These are phyloP conservation scores for Alternaria rosae DNA, from an alignment of 2,329 filamentous ascomycete genomes.

Conservation along the genomic window DNA sequence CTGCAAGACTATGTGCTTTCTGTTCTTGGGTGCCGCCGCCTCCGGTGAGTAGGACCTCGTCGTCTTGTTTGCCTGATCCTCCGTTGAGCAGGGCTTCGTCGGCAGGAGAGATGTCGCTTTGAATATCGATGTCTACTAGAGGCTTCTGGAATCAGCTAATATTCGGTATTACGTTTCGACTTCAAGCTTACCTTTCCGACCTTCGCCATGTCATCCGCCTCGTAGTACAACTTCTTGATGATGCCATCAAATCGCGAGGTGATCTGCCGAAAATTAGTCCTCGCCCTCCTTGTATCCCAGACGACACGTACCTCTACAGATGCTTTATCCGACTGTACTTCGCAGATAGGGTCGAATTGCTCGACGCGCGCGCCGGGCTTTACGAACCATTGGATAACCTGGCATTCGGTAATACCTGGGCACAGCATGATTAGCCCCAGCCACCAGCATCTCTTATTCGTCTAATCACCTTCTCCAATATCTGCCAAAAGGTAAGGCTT, in stretches of 20 bases:
- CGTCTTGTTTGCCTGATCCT: slow-evolving; percentile 35
- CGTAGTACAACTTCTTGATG: slow-evolving; percentile 95
- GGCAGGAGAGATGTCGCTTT: slow-evolving; percentile 73
- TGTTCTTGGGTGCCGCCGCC: slow-evolving; percentile 30
- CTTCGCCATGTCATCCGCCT: slow-evolving; percentile 93
- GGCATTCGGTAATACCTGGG: slow-evolving; percentile 93
- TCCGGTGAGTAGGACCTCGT: slow-evolving; percentile 11
- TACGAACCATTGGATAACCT: slow-evolving; percentile 99
- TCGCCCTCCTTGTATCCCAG: background rate
- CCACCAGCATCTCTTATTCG: background rate
- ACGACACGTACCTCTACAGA: slow-evolving; percentile 60
- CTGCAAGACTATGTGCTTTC: background rate
- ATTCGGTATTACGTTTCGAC: background rate
- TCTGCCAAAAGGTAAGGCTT: slow-evolving; percentile 85
- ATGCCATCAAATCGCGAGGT: slow-evolving; percentile 94
- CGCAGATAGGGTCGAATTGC: slow-evolving; percentile 96
- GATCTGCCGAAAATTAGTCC: slow-evolving; percentile 65
- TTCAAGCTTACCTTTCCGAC: slow-evolving; percentile 71
- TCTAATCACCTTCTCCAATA: slow-evolving; percentile 78
- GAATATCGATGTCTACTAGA: slow-evolving; percentile 92
- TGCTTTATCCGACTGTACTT: slow-evolving; percentile 98
- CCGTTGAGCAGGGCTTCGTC: slow-evolving; percentile 57
- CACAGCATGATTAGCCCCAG: slow-evolving; percentile 14
- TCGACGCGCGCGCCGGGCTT: slow-evolving; percentile 94
- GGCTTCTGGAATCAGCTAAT: slow-evolving; percentile 61